Evolutionary conservation across 106 monocot species (phyloP).

Genomic region (Triglochin maritima): DNA sequence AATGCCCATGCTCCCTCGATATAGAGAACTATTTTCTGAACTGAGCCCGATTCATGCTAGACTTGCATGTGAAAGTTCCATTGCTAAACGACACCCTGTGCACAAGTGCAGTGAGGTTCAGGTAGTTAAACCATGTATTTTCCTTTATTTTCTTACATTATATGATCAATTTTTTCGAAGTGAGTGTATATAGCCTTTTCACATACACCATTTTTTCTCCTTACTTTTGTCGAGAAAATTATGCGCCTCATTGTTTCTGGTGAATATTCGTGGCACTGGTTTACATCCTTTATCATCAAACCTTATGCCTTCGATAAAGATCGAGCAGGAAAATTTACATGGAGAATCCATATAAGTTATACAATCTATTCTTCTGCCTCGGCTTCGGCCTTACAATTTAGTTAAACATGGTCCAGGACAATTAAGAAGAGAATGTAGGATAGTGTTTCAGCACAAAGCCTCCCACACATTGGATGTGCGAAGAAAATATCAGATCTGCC

Average conservation of each 20-base stretch:
- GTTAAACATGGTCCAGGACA: not conserved
- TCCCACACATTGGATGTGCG: no score
- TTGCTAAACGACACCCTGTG: slow-evolving; percentile 66
- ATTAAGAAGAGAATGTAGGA: no score
- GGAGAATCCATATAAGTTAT: not conserved
- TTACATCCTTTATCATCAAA: not conserved
- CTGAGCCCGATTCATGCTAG: slow-evolving; percentile 67
- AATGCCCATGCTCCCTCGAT: slow-evolving; percentile 72
- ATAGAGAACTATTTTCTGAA: slow-evolving; percentile 67
- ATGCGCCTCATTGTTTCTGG: not conserved
- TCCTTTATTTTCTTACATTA: not conserved
- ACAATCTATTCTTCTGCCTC: not conserved
- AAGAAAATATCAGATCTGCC: no score
- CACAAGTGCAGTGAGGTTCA: slow-evolving; percentile 95
- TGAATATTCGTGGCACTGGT: not conserved
- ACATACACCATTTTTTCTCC: no score
- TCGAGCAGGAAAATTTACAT: not conserved
- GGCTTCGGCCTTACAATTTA: not conserved
- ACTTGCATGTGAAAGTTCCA: slow-evolving; percentile 52
- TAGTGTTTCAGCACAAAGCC: no score
- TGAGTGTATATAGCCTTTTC: no score
- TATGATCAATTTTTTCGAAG: no score
- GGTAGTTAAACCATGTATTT: slow-evolving; percentile 23
- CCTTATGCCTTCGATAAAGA: no score
- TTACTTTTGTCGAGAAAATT: no score